phyloP scores from a whole-genome alignment of 345 rosid genomes.

The Hibiscus tridactylites region DNA sequence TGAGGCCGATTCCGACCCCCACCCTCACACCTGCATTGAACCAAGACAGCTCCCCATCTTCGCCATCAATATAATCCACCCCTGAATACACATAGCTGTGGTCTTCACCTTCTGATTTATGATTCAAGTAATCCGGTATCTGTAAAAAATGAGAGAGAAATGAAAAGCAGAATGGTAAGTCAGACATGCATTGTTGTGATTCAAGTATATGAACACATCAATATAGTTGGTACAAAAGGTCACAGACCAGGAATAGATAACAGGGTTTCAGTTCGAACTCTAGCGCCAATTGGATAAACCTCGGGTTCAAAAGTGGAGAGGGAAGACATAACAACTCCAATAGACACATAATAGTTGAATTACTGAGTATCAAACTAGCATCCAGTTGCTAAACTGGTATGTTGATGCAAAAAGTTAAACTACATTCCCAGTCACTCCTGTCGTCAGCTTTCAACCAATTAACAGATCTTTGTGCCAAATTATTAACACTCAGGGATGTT shows the following conservation, averaged over 20 bases:
- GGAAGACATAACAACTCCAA: neutral
- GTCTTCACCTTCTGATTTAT: slow-evolving; percentile 39
- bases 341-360: neutral
- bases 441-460: neutral
- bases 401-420: neutral
- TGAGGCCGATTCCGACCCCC: slow-evolving; percentile 87
- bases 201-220: neutral
- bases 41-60: slow-evolving; percentile 85
- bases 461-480: neutral
- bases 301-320: neutral
- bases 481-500: neutral
- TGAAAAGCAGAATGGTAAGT: slow-evolving; percentile 7
- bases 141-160: slow-evolving; percentile 16
- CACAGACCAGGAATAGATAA: neutral
- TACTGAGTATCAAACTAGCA: neutral
- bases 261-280: neutral
- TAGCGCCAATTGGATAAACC: neutral
- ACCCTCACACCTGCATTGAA: slow-evolving; percentile 94
- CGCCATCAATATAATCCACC: slow-evolving; percentile 37
- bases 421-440: neutral
- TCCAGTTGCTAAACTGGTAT: neutral
- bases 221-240: neutral
- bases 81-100: slow-evolving; percentile 28
- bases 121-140: slow-evolving; percentile 30
- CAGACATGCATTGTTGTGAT: neutral